Conservation (phyloP, 1,139 yeast genomes). For the Yamadazyma songkhlaensis region DNA sequence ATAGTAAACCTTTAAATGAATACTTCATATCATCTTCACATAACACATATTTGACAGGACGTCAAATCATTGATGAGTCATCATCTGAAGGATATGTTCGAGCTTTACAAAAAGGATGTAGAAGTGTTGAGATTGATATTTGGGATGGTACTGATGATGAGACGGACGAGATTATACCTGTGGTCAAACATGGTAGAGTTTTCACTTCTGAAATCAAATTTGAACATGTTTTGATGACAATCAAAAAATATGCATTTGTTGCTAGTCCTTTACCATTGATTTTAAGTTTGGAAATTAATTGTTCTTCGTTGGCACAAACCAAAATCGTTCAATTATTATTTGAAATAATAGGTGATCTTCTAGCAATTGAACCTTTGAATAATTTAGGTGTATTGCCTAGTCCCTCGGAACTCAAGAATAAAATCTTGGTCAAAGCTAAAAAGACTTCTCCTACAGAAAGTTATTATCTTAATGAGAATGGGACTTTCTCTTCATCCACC, state of each 20-base stretch:
- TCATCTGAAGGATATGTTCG: slow-evolving; percentile 90
- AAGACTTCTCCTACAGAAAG: slow-evolving; percentile 35
- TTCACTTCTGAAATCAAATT: slow-evolving; percentile 74
- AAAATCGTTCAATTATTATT: slow-evolving; percentile 51
- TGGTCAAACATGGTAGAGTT: slow-evolving; percentile 86
- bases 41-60: slow-evolving; percentile 84
- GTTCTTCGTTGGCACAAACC: slow-evolving; percentile 63
- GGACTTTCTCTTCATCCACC: slow-evolving; percentile 24
- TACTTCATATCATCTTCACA: slow-evolving; percentile 92
- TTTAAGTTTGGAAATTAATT: slow-evolving; percentile 83
- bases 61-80: slow-evolving; percentile 90
- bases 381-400: slow-evolving; percentile 51
- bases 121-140: slow-evolving; percentile 89
- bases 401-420: slow-evolving; percentile 67
- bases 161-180: slow-evolving; percentile 50
- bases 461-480: slow-evolving; percentile 20
- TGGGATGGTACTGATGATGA: slow-evolving; percentile 71
- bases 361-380: slow-evolving; percentile 46
- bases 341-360: slow-evolving; percentile 56
- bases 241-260: slow-evolving; percentile 82
- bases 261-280: slow-evolving; percentile 82
- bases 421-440: slow-evolving; percentile 75
- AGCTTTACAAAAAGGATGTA: slow-evolving; percentile 85
- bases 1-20: slow-evolving; percentile 71
- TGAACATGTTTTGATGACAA: slow-evolving; percentile 64